Evolutionary conservation across 1,284 basidiomycete genomes (phyloP).

Genomic region (Cryptococcus depauperatus): DNA sequence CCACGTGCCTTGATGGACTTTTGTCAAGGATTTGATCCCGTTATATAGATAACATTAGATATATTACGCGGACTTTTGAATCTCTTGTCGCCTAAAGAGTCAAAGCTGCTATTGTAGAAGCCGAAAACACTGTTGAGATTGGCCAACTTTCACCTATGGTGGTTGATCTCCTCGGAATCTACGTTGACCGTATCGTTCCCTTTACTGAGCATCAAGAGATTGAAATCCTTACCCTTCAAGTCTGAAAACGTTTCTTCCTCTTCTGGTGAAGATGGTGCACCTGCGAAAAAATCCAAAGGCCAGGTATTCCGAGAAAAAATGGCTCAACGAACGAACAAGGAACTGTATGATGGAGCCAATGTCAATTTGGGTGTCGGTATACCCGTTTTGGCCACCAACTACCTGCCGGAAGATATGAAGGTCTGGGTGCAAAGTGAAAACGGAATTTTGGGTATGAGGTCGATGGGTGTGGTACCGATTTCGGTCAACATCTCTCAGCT

Average conservation of each 20-base stretch:
- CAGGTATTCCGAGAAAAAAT: slow-evolving; percentile 58
- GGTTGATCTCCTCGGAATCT: slow-evolving; percentile 73
- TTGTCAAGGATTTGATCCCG: background rate
- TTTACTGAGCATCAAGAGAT: slow-evolving; percentile 71
- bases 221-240: slow-evolving; percentile 57
- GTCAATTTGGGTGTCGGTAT: slow-evolving; percentile 69
- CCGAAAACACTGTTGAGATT: slow-evolving; percentile 82
- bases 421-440: slow-evolving; percentile 95
- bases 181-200: slow-evolving; percentile 76
- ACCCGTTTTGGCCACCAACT: slow-evolving; percentile 86
- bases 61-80: slow-evolving; percentile 82
- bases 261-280: slow-evolving; percentile 8
- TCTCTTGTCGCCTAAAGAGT: slow-evolving; percentile 82
- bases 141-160: slow-evolving; percentile 76
- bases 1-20: too few relatives aligned
- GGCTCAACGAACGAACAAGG: slow-evolving; percentile 70
- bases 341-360: slow-evolving; percentile 83
- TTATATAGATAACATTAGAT: slow-evolving; percentile 47
- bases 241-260: slow-evolving; percentile 14
- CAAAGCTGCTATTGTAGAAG: slow-evolving; percentile 86
- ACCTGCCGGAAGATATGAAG: slow-evolving; percentile 65
- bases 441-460: slow-evolving; percentile 88
- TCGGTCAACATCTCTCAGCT: slow-evolving; percentile 16
- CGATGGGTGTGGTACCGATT: slow-evolving; percentile 86
- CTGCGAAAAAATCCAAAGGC: slow-evolving; percentile 43